These are phyloP conservation scores for Collybia mongolica DNA, from an alignment of 768 basidiomycete species.

Conservation along the genomic window DNA sequence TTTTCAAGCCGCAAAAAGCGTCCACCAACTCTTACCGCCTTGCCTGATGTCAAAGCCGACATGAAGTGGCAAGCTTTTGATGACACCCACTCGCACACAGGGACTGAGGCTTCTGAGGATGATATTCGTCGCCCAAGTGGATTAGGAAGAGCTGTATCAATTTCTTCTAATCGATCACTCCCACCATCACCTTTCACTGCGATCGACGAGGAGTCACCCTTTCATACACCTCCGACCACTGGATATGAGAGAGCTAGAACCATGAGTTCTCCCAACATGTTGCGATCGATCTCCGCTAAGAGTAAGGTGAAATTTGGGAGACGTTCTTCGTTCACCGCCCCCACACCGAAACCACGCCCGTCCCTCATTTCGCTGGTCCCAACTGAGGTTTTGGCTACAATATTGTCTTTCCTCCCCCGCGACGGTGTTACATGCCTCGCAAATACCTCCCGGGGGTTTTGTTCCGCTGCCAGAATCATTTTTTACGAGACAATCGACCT, in stretches of 20 bases:
- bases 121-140: conserved; percentile 49
- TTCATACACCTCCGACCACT: conserved; percentile 4
- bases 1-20: conserved; percentile 17
- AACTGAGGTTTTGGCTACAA: conserved; percentile 27
- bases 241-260: conserved; percentile 24
- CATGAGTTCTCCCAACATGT: conserved; percentile 36
- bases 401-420: conserved; percentile 35
- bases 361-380: conserved; percentile 23
- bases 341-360: conserved; percentile 1
- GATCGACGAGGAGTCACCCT: conserved; percentile 17
- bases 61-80: conserved; percentile 10
- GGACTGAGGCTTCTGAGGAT: conserved; percentile 22
- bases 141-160: conserved; percentile 36
- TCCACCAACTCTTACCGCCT: conserved; percentile 8
- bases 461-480: conserved; percentile 25
- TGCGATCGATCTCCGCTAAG: conserved; percentile 22
- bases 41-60: conserved; percentile 1
- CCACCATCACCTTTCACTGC: conserved; percentile 32
- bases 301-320: conserved; percentile 14
- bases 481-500: conserved; percentile 36
- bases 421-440: conserved; percentile 26
- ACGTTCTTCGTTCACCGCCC: conserved; percentile 7
- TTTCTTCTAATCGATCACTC: conserved; percentile 32
- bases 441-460: conserved; percentile 30
- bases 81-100: conserved; percentile 11